Evolutionary conservation across 106 monocot species (phyloP).

Genomic region (Dendrobium catenatum): DNA sequence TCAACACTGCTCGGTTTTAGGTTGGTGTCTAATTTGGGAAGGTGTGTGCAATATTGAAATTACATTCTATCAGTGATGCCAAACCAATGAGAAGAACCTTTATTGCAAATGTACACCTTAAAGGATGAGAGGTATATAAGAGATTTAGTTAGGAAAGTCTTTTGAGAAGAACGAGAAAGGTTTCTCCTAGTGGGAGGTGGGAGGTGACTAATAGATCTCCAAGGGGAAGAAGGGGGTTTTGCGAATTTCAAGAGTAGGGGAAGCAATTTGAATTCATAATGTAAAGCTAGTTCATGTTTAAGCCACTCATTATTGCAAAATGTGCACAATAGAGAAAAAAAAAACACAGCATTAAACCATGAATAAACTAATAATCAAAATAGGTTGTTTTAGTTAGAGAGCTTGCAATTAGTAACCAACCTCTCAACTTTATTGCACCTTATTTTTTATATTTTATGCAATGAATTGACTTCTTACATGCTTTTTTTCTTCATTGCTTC

Average conservation of each 20-base stretch:
- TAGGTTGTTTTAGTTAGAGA: no score
- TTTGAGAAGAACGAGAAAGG: not conserved
- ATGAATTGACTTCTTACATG: not conserved
- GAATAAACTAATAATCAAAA: no score
- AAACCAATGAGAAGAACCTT: not conserved
- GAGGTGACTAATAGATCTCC: no score
- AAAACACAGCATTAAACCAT: no score
- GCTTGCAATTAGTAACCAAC: no score
- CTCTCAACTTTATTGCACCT: no score
- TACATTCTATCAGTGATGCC: not conserved
- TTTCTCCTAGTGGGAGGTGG: not conserved
- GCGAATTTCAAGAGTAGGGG: not conserved
- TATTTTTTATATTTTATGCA: not conserved
- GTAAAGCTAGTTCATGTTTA: not conserved
- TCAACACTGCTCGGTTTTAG: not conserved
- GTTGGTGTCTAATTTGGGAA: not conserved
- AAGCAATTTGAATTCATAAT: not conserved
- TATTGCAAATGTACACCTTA: not conserved
- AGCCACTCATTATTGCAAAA: no score
- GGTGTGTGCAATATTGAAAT: not conserved
- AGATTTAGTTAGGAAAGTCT: not conserved
- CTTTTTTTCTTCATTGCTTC: not conserved
- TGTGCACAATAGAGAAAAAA: no score
- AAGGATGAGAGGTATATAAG: not conserved
- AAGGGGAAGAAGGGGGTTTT: not conserved